Base-by-base conservation (phyloP, 2,329 filamentous ascomycete genomes). In the Reticulascus tulasneorum region DNA sequence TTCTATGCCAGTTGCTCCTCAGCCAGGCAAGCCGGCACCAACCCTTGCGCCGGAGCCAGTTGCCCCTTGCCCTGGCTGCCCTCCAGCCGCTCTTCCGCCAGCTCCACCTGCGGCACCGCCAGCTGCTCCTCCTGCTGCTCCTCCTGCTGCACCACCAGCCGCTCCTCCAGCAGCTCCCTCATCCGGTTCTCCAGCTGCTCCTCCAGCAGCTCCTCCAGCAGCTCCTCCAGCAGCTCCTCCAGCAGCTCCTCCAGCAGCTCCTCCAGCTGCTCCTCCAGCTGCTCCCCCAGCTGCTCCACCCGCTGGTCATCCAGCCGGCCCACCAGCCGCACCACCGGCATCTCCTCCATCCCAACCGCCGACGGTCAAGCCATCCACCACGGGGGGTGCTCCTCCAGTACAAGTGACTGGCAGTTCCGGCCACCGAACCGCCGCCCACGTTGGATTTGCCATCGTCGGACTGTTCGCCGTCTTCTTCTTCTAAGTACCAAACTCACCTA, bases 361-460 rank as follows among this genome's bases (percentile, higher is more conserved):
- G 1, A 16, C 25, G 6, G n/a, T n/a, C n/a, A n/a, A n/a, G n/a
- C n/a, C n/a, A n/a, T n/a, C n/a, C n/a, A n/a, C n/a, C n/a, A n/a
- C n/a, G n/a, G n/a, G n/a, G n/a, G n/a, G n/a, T n/a, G n/a, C n/a
- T n/a, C n/a, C n/a, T n/a, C n/a, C n/a, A n/a, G n/a, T n/a, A n/a
- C n/a, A n/a, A n/a, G 43, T 46, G n/a, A 17, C 19, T 17, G 32
- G 29, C 20, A 42, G 40, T 6, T 30, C 27, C 13, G 34, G 40
- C 31, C 33, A 24, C n/a, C n/a, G n/a, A n/a, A n/a, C n/a, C n/a
- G n/a, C n/a, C n/a, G n/a, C n/a, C n/a, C n/a, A n/a, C n/a, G n/a
- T n/a, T n/a, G n/a, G n/a, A n/a, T n/a, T n/a, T 12, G 28, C 18
- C 6, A 29, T 28, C 20, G 16, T 29, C 16, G 31, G 36, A 5